Evolutionary conservation across 257 asterid species (phyloP), one percentile per base, ranked within the genome.

Genomic region (Solanum lignicaule): DNA sequence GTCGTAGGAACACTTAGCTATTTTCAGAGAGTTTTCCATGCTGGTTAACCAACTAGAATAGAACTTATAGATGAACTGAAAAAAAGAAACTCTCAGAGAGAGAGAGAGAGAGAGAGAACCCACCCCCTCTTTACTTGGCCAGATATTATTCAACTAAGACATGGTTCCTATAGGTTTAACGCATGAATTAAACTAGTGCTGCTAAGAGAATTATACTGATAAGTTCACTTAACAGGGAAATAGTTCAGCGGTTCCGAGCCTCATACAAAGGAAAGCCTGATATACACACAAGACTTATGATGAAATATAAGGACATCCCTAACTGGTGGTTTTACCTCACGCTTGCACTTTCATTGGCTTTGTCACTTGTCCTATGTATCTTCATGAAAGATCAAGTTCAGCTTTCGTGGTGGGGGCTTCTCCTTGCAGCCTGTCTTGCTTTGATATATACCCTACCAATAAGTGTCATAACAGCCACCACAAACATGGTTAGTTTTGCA

Each of bases 331-430:
- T 95, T 32, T 7, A 89, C 11, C 7, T 16, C 9, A 41, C 88
- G 87, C 94, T 95, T 41, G 90, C 25, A 7, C 46, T 91, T 43
- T 87, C 98, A 7, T 15, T 95, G 33, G 87, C 60, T 6, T 92
- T 92, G 60, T 93, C 98, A 4, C 90, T 96, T 6, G 66, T 73
- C 2, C 92, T 94, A 3, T 94, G 98, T 82, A 90, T 92, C 43
- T 90, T 93, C 92, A 87, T 93, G 95, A 93, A 92, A 21, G 88
- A 92, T 33, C 89, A 96, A 52, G 93, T 96, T 71, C 99, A 96
- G 85, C 31, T 95, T 55, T 98, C 99, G 6, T 94, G 98, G 98
- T 96, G 99, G 99, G 98, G 95, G 6, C 94, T 96, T 9, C 14
- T 96, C 12, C 74, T 93, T 4, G 88, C 98, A 1, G 89, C 91